These are phyloP conservation scores for Amylocarpus encephaloides DNA, from an alignment of 2,329 filamentous ascomycete genomes.

Conservation along the genomic window DNA sequence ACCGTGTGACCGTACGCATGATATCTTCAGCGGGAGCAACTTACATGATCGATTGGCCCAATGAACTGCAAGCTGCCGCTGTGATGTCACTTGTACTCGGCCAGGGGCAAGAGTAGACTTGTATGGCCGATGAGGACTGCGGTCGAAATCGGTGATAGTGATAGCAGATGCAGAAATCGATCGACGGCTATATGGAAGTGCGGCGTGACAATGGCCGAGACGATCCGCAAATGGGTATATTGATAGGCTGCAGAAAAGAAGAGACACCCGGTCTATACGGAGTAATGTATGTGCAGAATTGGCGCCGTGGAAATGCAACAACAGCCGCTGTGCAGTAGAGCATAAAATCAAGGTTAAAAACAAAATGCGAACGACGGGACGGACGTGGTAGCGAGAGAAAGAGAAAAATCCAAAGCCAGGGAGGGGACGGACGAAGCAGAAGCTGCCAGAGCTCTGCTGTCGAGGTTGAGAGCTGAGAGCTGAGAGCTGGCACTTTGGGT, in stretches of 20 bases:
- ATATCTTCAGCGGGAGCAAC: conserved; percentile 7
- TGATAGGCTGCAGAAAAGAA: conserved; percentile 11
- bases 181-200: neutral
- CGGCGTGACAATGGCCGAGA: neutral
- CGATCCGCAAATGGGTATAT: conserved; percentile 20
- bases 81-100: too few relatives aligned
- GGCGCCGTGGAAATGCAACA: conserved; percentile 10
- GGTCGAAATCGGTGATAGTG: conserved; percentile 12
- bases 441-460: conserved; percentile 45
- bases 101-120: too few relatives aligned
- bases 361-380: conserved; percentile 12
- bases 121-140: conserved; percentile 5
- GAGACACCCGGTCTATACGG: conserved; percentile 22
- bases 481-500: conserved; percentile 24
- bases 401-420: conserved; percentile 19
- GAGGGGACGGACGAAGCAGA: conserved; percentile 21
- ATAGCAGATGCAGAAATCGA: neutral
- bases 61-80: conserved; percentile 12
- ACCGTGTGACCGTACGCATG: neutral
- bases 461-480: conserved; percentile 18
- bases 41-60: conserved; percentile 16
- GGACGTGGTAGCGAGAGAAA: neutral
- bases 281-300: conserved; percentile 16
- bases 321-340: conserved; percentile 12
- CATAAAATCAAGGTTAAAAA: neutral